Conservation (phyloP, 306 rosid species). For the Fragaria nilgerrensis region DNA sequence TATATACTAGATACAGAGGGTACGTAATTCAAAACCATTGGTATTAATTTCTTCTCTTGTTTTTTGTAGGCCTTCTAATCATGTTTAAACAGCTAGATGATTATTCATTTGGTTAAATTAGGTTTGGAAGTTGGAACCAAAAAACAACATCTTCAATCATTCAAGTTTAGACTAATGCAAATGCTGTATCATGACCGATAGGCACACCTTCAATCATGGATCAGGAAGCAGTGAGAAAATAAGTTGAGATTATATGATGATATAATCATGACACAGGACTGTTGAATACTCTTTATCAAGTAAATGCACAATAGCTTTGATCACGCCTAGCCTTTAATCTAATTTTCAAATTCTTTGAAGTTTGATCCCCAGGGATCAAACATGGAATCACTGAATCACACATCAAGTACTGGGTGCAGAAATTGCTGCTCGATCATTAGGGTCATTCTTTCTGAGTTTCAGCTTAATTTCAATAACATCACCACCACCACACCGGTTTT, state of each 20-base stretch:
- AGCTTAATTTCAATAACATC: not conserved
- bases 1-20: no score
- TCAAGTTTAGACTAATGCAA: no score
- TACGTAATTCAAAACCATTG: not conserved
- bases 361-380: not conserved
- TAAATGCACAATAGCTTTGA: not conserved
- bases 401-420: not conserved
- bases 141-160: no score
- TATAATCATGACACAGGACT: no score
- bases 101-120: not conserved
- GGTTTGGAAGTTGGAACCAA: not conserved
- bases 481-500: not conserved
- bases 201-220: not conserved
- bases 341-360: no score
- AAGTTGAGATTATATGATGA: not conserved
- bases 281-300: no score
- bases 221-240: not conserved
- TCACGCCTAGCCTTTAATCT: not conserved
- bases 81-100: not conserved
- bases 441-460: not conserved
- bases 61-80: not conserved
- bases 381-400: not conserved
- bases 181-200: not conserved
- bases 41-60: not conserved
- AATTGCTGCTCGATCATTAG: not conserved